A percentile compares a stretch with the other conserved stretches of the same genome.
Conservation (phyloP, 2,329 filamentous ascomycete genomes). For the Fulvia fulva region DNA sequence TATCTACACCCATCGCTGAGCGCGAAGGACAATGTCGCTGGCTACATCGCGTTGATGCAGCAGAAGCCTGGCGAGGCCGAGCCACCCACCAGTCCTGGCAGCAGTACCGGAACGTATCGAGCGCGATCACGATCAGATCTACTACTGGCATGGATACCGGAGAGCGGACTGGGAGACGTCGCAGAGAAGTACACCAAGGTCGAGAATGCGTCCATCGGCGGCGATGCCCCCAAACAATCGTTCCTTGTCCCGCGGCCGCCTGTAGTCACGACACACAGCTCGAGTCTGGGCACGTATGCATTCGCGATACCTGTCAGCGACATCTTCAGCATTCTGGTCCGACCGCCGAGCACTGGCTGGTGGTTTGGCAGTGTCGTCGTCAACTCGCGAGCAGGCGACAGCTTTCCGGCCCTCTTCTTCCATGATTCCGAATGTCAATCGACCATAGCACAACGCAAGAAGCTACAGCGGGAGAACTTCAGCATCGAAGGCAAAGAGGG, state of each 20-base stretch:
- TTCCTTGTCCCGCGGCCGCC: slow-evolving; percentile 91
- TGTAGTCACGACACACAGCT: slow-evolving; percentile 71
- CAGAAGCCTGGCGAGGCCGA: slow-evolving; percentile 60
- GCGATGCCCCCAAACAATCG: slow-evolving; percentile 76
- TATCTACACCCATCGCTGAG: slow-evolving; percentile 94
- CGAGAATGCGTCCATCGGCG: slow-evolving; percentile 76
- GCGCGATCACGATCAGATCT: slow-evolving; percentile 65
- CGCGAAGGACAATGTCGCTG: slow-evolving; percentile 90
- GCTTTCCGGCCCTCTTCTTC: slow-evolving; percentile 93
- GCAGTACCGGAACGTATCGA: slow-evolving; percentile 35
- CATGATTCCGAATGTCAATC: slow-evolving; percentile 96
- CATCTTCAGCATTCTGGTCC: slow-evolving; percentile 84
- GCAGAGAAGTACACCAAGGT: slow-evolving; percentile 87
- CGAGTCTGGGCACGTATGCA: slow-evolving; percentile 72
- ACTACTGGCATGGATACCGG: slow-evolving; percentile 88
- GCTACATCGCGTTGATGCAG: slow-evolving; percentile 88
- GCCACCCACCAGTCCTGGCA: slow-evolving; percentile 10
- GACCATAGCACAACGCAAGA: slow-evolving; percentile 91
- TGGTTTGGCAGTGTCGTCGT: slow-evolving; percentile 97
- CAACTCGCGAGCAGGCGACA: slow-evolving; percentile 85
- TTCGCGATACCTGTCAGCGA: slow-evolving; percentile 88
- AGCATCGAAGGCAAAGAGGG: slow-evolving; percentile 59
- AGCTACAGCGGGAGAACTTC: slow-evolving; percentile 75
- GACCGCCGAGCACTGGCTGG: slow-evolving; percentile 92
- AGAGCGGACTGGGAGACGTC: slow-evolving; percentile 79